Conservation (phyloP, 345 rosid species). For the Luvunga scandens region DNA sequence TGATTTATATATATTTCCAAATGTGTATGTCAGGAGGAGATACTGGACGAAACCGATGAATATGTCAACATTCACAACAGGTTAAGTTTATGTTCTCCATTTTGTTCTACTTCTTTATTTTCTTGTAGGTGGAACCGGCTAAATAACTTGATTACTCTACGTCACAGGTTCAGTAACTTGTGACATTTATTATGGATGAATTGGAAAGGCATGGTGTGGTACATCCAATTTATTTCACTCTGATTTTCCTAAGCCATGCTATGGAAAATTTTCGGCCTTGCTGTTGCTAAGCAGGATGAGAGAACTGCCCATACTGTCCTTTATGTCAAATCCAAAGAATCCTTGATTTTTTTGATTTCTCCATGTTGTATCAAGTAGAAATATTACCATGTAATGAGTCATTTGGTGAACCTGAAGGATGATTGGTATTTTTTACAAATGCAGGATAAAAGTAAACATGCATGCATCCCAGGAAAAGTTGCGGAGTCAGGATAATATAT, state of each 20-base stretch:
- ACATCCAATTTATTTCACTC: neutral
- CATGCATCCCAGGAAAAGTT: conserved; percentile 55
- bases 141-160: neutral
- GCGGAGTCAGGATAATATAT: conserved; percentile 22
- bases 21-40: conserved; percentile 73
- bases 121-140: neutral
- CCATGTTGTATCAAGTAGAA: neutral
- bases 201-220: neutral
- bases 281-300: conserved; percentile 2
- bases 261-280: neutral
- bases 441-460: conserved; percentile 89
- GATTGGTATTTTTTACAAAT: conserved; percentile 20
- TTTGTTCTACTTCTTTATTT: neutral
- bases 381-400: neutral
- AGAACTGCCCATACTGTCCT: neutral
- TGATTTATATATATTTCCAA: neutral
- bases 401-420: neutral
- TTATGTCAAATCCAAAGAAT: neutral
- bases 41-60: conserved; percentile 95
- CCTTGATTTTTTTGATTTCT: neutral
- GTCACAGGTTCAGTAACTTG: neutral
- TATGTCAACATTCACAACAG: conserved; percentile 89
- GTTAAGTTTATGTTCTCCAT: conserved; percentile 20
- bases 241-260: neutral
- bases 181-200: neutral